Conservation (phyloP, 1,139 yeast genomes). For the Candida freyschussii region DNA sequence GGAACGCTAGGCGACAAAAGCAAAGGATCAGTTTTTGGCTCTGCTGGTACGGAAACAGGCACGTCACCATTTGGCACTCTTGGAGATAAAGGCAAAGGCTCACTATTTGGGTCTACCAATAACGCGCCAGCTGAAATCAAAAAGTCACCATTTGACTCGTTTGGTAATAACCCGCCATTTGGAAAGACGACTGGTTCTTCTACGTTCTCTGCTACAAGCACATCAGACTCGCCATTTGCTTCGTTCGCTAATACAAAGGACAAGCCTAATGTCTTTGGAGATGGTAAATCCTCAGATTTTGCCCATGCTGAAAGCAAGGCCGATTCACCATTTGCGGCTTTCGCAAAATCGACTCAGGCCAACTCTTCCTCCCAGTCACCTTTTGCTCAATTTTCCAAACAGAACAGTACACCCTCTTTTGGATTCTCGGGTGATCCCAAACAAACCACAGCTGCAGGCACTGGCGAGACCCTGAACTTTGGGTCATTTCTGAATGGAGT, state of each 20-base stretch:
- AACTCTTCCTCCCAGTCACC: not conserved
- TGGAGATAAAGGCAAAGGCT: conserved; percentile 1
- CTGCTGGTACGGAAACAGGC: conserved; percentile 1
- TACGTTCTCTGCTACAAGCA: conserved; percentile 8
- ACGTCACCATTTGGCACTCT: conserved; percentile 12
- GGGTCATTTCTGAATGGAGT: conserved; percentile 12
- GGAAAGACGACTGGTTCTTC: conserved; percentile 5
- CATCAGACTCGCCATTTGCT: conserved; percentile 10
- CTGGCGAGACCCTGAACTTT: conserved; percentile 6
- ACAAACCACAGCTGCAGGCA: too few relatives aligned
- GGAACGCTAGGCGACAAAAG: not conserved
- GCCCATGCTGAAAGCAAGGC: conserved; percentile 1
- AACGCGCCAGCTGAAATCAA: not conserved
- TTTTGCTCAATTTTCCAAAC: too few relatives aligned
- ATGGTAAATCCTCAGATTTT: not conserved
- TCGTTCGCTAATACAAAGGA: not conserved
- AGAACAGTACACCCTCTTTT: too few relatives aligned
- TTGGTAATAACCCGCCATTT: conserved; percentile 7
- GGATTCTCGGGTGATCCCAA: too few relatives aligned
- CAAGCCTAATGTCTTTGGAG: conserved; percentile 1
- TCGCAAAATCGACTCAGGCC: conserved; percentile 2
- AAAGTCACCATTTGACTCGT: conserved; percentile 13
- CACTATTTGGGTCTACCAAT: conserved; percentile 2
- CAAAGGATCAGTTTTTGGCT: conserved; percentile 2
- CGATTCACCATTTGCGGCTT: conserved; percentile 18